Evolutionary conservation across 768 basidiomycete species (phyloP), one percentile per base, ranked within the genome.

Genomic region (Leccinum subtestaceum): DNA sequence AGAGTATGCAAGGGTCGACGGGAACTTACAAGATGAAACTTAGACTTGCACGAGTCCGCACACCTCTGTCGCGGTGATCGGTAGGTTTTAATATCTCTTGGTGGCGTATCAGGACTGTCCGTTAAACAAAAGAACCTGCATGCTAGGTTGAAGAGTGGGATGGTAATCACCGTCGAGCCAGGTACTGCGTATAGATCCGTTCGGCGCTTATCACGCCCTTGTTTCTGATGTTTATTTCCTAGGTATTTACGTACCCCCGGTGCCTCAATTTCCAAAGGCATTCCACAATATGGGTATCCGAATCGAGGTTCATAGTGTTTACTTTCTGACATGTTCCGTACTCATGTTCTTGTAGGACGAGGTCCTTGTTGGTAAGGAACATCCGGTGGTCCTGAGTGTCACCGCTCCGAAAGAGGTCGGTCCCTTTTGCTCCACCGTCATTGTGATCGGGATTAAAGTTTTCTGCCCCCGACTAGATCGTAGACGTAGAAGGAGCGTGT

Each of bases 281-380:
- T 98, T 94, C 74, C 95, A 96, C 65, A 89, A 93, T 62, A 82
- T 97, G 29, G 94, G 92, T 7, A 87, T 98, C 59, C 85, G 96
- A 49, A 93, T 99, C 66, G 96, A 96, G 81, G 91, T 88, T 57
- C 43, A 63, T 60, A 31, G 38, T 23, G 47, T 36, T 38, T 52
- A 9, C 7, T 31, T 11, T 13, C n/a, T 9, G 49, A 17, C 51
- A 51, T 52, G 43, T 52, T 56, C 57, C 53, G 46, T 58, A 27
- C 48, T 58, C 45, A 67, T 36, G 61, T 38, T 36, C 21, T 5
- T 32, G 25, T 59, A 80, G 85, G 91, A 94, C 61, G 90, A 92
- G 63, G 84, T 95, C 2, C 74, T 92, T 8, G 79, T 92, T 2
- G 83, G 85, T 6, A 76, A 83, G 61, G 72, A 85, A 36, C 74